Conservation (phyloP, 192 early-diverging fungal genomes). For the Entomortierella parvispora region DNA sequence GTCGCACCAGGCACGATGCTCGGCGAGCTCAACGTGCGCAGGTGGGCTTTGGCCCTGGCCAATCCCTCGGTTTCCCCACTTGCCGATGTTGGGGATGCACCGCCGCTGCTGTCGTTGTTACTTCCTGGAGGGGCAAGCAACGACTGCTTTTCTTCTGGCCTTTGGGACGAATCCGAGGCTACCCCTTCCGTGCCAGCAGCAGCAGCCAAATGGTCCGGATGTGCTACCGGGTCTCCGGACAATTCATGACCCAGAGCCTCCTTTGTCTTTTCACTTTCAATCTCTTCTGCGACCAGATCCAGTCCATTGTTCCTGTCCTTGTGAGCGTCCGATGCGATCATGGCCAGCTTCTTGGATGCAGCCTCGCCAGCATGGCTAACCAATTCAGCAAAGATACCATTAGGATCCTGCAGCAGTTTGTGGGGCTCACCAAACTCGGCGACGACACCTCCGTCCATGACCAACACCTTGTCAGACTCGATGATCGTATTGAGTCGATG, state of each 20-base stretch:
- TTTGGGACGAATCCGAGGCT: no score
- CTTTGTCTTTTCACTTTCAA: slow-evolving; percentile 2
- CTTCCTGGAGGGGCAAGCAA: no score
- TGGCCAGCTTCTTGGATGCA: slow-evolving; percentile 57
- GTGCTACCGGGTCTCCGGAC: background rate
- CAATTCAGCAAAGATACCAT: slow-evolving; percentile 33
- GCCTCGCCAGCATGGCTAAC: slow-evolving; percentile 36
- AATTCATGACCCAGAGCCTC: background rate
- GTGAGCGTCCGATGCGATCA: slow-evolving; percentile 31
- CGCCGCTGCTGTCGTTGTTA: background rate
- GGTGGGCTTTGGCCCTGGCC: slow-evolving; percentile 18
- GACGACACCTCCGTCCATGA: slow-evolving; percentile 75
- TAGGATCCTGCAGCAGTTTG: slow-evolving; percentile 53
- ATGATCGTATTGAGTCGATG: slow-evolving; percentile 75
- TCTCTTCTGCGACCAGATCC: slow-evolving; percentile 4
- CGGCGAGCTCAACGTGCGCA: slow-evolving; percentile 6
- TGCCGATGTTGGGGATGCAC: background rate
- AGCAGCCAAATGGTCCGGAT: background rate
- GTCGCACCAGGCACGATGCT: background rate
- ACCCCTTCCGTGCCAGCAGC: no score
- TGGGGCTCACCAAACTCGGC: slow-evolving; percentile 78
- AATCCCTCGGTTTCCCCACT: slow-evolving; percentile 4
- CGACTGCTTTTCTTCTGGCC: no score
- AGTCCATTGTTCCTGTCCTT: slow-evolving; percentile 16
- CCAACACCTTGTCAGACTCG: slow-evolving; percentile 81